Evolutionary conservation across 352 stramenopile genomes (phyloP).

Genomic region (Globisporangium paddicum): DNA sequence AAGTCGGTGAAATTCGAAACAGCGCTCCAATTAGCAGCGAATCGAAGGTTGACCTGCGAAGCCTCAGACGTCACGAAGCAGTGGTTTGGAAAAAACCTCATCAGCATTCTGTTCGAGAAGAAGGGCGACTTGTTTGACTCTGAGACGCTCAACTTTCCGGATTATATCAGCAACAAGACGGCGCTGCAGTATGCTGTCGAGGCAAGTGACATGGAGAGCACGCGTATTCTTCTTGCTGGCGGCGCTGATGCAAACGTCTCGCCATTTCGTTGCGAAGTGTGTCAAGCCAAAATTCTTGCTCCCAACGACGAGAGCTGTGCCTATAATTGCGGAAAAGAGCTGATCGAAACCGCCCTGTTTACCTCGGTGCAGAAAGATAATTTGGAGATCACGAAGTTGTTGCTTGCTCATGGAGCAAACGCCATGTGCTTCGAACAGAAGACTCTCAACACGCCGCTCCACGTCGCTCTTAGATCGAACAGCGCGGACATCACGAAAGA

Average conservation of each 20-base stretch:
- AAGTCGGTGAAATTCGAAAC: slow-evolving; percentile 41
- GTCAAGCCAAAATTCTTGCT: slow-evolving; percentile 11
- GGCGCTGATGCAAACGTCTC: slow-evolving; percentile 52
- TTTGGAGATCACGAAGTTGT: slow-evolving; percentile 23
- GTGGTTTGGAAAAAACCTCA: slow-evolving; percentile 55
- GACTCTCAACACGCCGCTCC: slow-evolving; percentile 38
- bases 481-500: slow-evolving; percentile 29
- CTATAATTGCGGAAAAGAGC: slow-evolving; percentile 27
- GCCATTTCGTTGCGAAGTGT: slow-evolving; percentile 35
- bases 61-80: slow-evolving; percentile 21
- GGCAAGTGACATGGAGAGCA: slow-evolving; percentile 33
- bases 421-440: slow-evolving; percentile 36
- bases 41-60: slow-evolving; percentile 33
- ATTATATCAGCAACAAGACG: slow-evolving; percentile 47
- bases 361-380: slow-evolving; percentile 32
- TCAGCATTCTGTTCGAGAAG: slow-evolving; percentile 44
- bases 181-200: slow-evolving; percentile 55
- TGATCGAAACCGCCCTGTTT: slow-evolving; percentile 43
- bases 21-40: slow-evolving; percentile 45
- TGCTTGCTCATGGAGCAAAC: slow-evolving; percentile 40
- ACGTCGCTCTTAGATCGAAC: slow-evolving; percentile 40
- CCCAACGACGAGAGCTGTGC: slow-evolving; percentile 19
- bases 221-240: slow-evolving; percentile 27
- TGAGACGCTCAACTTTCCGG: slow-evolving; percentile 38
- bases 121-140: slow-evolving; percentile 27